Evolutionary conservation across 1,284 basidiomycete species (phyloP).

Genomic region (Naganishia sp.): DNA sequence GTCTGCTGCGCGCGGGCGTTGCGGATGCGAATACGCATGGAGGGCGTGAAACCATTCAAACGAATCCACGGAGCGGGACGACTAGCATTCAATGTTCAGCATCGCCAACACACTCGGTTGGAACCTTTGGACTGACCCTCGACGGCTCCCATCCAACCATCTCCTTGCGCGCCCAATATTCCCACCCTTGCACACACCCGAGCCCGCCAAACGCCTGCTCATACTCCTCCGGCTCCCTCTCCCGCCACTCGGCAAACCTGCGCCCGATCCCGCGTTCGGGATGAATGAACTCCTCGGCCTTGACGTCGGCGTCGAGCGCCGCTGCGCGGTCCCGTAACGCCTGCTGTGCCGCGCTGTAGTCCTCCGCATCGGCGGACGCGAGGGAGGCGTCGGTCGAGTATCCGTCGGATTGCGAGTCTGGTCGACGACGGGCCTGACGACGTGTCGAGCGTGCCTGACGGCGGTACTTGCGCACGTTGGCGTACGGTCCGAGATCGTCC

Average conservation of each 20-base stretch:
- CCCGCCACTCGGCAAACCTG: constrained; percentile 79
- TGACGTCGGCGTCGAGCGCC: constrained; percentile 73
- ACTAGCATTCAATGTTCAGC: constrained; percentile 42
- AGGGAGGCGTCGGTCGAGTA: constrained; percentile 82
- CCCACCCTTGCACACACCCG: constrained; percentile 87
- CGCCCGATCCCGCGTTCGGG: constrained; percentile 69
- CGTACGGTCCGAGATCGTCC: constrained; percentile 47
- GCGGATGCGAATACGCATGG: constrained; percentile 72
- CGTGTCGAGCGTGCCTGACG: constrained; percentile 58
- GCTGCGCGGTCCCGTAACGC: constrained; percentile 61
- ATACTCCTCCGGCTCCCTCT: constrained; percentile 76
- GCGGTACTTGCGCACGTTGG: constrained; percentile 60
- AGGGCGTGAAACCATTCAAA: constrained; percentile 81
- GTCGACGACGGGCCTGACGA: constrained; percentile 60
- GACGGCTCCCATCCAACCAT: constrained; percentile 84
- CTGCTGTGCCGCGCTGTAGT: constrained; percentile 67
- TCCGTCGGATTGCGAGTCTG: constrained; percentile 64
- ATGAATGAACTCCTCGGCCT: constrained; percentile 78
- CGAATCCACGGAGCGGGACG: constrained; percentile 63
- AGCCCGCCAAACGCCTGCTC: constrained; percentile 84
- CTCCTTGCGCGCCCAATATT: constrained; percentile 90
- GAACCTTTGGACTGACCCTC: constrained; percentile 59
- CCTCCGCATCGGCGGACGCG: constrained; percentile 63
- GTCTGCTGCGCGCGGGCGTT: constrained; percentile 36
- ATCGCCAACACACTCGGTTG: too few relatives aligned